These are phyloP conservation scores for Anthracocystis setariae DNA, from an alignment of 1,284 basidiomycete genomes.

Conservation along the genomic window DNA sequence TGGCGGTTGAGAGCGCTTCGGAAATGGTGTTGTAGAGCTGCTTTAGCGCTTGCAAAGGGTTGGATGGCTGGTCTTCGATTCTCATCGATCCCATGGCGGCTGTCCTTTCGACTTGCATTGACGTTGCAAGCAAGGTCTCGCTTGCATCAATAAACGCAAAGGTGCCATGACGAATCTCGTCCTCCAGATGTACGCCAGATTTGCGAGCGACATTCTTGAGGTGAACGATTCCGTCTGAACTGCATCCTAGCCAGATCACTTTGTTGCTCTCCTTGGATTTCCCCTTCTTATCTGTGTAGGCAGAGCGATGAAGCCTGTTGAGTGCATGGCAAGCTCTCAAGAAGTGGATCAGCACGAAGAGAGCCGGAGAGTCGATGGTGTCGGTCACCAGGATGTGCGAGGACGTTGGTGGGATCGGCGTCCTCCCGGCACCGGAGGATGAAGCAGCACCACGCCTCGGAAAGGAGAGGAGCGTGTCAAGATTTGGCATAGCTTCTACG, in stretches of 20 bases:
- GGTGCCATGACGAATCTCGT: slow-evolving; percentile 20
- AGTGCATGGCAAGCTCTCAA: slow-evolving; percentile 27
- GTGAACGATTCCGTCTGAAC: slow-evolving; percentile 37
- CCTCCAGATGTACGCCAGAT: slow-evolving; percentile 41
- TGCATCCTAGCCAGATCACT: slow-evolving; percentile 53
- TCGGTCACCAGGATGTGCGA: slow-evolving; percentile 52
- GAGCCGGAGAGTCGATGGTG: slow-evolving; percentile 48
- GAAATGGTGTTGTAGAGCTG: slow-evolving; percentile 12
- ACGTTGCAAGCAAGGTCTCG: neutral
- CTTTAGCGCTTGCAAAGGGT: slow-evolving; percentile 5
- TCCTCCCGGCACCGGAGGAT: slow-evolving; percentile 16
- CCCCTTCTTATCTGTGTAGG: slow-evolving; percentile 10
- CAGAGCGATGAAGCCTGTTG: slow-evolving; percentile 14
- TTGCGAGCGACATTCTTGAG: slow-evolving; percentile 41
- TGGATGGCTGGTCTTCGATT: neutral
- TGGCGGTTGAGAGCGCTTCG: slow-evolving; percentile 8
- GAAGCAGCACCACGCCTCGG: slow-evolving; percentile 13
- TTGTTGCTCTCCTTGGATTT: slow-evolving; percentile 12
- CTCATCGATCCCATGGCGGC: slow-evolving; percentile 2
- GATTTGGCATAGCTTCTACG: slow-evolving; percentile 32
- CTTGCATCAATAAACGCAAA: slow-evolving; percentile 41
- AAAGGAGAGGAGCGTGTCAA: slow-evolving; percentile 42
- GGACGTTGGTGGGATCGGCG: slow-evolving; percentile 43
- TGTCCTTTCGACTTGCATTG: neutral
- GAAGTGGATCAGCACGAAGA: slow-evolving; percentile 48